These are phyloP conservation scores for Suaeda aralocaspica DNA, from an alignment of 148 eudicot species.

Conservation along the genomic window DNA sequence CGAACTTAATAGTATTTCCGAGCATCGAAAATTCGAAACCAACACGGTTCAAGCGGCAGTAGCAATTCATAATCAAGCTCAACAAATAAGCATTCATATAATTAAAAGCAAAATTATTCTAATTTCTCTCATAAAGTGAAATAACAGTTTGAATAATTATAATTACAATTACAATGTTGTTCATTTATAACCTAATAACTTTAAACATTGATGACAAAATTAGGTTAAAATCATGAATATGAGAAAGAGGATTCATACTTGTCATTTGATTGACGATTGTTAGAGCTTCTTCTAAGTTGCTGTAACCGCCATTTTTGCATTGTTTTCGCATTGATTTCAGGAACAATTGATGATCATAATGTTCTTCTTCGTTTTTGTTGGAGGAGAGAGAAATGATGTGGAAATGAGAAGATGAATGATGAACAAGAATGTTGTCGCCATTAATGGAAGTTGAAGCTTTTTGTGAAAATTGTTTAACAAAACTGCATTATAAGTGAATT, in stretches of 20 bases:
- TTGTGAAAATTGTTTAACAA: background rate
- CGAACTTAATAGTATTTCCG: background rate
- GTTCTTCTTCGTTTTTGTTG: background rate
- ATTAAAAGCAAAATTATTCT: background rate
- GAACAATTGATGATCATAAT: too few relatives aligned
- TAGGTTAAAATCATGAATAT: too few relatives aligned
- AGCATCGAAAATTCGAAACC: background rate
- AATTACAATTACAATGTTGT: too few relatives aligned
- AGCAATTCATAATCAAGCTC: background rate
- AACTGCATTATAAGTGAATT: background rate
- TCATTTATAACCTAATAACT: too few relatives aligned
- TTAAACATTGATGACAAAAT: too few relatives aligned
- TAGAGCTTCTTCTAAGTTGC: too few relatives aligned
- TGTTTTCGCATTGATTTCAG: too few relatives aligned
- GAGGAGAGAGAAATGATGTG: background rate
- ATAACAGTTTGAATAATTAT: too few relatives aligned
- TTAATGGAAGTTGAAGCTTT: conserved; percentile 1
- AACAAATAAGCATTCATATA: background rate
- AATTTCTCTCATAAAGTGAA: too few relatives aligned
- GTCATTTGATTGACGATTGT: too few relatives aligned
- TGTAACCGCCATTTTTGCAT: too few relatives aligned
- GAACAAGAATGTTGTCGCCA: background rate
- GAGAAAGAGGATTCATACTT: too few relatives aligned
- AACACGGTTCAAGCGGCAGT: background rate
- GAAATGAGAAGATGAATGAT: background rate